Evolutionary conservation across 331 rosid species (phyloP).

Genomic region (Saraca asoca): DNA sequence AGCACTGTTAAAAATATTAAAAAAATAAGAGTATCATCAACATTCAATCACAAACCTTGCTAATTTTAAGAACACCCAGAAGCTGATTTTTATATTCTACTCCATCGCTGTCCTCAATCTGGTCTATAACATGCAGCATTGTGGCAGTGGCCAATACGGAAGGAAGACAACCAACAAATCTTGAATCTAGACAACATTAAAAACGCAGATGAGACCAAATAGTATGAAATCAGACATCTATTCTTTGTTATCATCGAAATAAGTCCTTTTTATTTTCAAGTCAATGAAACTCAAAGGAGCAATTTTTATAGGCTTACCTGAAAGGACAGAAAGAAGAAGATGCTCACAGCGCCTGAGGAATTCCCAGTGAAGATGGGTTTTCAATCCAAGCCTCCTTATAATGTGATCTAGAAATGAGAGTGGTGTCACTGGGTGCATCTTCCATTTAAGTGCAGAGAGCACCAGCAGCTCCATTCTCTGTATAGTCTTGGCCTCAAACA

Average conservation of each 20-base stretch:
- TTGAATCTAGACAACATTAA: slow-evolving; percentile 57
- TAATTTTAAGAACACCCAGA: slow-evolving; percentile 64
- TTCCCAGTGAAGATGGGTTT: slow-evolving; percentile 63
- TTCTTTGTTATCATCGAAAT: slow-evolving; percentile 36
- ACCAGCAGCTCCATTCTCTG: slow-evolving; percentile 93
- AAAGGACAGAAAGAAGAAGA: slow-evolving; percentile 65
- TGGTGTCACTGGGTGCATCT: slow-evolving; percentile 95
- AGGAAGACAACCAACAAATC: slow-evolving; percentile 72
- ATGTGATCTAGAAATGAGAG: slow-evolving; percentile 79
- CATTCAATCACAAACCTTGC: slow-evolving; percentile 51
- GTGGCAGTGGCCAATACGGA: slow-evolving; percentile 91
- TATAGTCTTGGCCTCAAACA: slow-evolving; percentile 79
- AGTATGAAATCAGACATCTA: slow-evolving; percentile 17
- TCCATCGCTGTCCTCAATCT: slow-evolving; percentile 59
- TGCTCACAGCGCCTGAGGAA: slow-evolving; percentile 73
- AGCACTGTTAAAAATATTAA: background rate
- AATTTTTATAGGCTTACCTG: slow-evolving; percentile 47
- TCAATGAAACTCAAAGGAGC: background rate
- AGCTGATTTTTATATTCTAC: slow-evolving; percentile 63
- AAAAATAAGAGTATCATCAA: background rate
- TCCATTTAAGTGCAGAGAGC: slow-evolving; percentile 77
- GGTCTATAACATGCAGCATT: slow-evolving; percentile 75
- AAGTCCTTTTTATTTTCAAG: background rate
- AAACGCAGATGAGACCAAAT: slow-evolving; percentile 8
- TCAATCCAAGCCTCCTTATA: slow-evolving; percentile 73